These are phyloP conservation scores for Trametes pubescens DNA, from an alignment of 1,284 basidiomycete species.

Conservation along the genomic window DNA sequence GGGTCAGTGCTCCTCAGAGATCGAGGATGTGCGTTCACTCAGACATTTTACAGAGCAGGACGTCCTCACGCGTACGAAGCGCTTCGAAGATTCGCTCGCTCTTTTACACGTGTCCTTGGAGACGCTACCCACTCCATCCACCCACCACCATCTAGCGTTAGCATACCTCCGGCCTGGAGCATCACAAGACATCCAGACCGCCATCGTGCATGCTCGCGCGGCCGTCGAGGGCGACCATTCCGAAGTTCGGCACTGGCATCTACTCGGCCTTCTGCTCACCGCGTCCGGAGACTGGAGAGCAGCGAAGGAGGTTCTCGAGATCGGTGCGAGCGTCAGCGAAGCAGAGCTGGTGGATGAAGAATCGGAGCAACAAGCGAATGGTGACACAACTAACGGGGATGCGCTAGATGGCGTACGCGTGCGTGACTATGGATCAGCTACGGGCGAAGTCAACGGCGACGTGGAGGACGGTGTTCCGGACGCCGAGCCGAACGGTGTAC, in stretches of 20 bases:
- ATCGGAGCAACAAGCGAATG: slow-evolving; percentile 30
- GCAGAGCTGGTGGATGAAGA: slow-evolving; percentile 51
- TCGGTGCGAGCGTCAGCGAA: slow-evolving; percentile 63
- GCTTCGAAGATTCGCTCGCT: slow-evolving; percentile 66
- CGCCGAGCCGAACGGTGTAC: background rate
- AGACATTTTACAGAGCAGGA: slow-evolving; percentile 63
- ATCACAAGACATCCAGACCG: slow-evolving; percentile 73
- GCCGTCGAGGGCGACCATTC: slow-evolving; percentile 81
- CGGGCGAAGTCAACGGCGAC: slow-evolving; percentile 21
- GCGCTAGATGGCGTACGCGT: slow-evolving; percentile 31
- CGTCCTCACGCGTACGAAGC: slow-evolving; percentile 62
- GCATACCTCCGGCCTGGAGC: slow-evolving; percentile 73
- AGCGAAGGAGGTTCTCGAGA: slow-evolving; percentile 81
- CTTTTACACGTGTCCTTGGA: slow-evolving; percentile 64
- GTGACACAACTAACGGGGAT: slow-evolving; percentile 22
- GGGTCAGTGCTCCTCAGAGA: slow-evolving; percentile 49
- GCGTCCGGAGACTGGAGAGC: slow-evolving; percentile 85
- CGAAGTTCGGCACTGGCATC: slow-evolving; percentile 90
- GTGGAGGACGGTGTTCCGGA: slow-evolving; percentile 20
- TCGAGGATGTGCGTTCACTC: slow-evolving; percentile 13
- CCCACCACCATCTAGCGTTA: slow-evolving; percentile 83
- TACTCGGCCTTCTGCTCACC: slow-evolving; percentile 85
- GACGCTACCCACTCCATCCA: slow-evolving; percentile 65
- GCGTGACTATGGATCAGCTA: slow-evolving; percentile 34
- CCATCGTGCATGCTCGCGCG: slow-evolving; percentile 72